Conservation (phyloP, 768 basidiomycete species). For the Leccinum longicurvipes region DNA sequence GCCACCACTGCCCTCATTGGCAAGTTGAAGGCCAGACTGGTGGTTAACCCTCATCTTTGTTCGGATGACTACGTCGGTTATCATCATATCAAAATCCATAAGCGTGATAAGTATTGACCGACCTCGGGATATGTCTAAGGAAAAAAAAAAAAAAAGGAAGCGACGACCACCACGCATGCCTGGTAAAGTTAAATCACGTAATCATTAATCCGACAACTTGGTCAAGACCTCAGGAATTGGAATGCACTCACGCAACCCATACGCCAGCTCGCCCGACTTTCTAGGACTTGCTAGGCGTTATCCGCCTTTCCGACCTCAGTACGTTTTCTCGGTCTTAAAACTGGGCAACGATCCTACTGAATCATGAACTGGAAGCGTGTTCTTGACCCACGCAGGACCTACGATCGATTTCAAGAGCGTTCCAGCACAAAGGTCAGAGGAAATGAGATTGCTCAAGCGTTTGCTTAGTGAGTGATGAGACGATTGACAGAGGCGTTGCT, state of each 20-base stretch:
- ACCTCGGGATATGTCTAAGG: not conserved
- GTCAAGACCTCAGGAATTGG: too few relatives aligned
- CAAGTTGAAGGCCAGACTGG: too few relatives aligned
- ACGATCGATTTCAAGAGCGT: constrained; percentile 76
- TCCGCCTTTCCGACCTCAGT: constrained; percentile 57
- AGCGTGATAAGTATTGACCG: not conserved
- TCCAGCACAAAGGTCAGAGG: constrained; percentile 59
- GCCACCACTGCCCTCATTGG: too few relatives aligned
- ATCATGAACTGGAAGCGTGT: constrained; percentile 18
- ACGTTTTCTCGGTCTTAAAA: constrained; percentile 15
- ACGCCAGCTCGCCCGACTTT: constrained; percentile 56
- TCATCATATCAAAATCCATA: not conserved
- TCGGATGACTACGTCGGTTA: too few relatives aligned
- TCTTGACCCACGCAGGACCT: constrained; percentile 23
- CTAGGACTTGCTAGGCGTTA: constrained; percentile 50
- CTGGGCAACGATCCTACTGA: not conserved
- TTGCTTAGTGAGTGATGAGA: constrained; percentile 39
- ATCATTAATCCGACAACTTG: not conserved
- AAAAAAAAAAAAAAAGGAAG: not conserved
- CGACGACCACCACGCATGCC: not conserved
- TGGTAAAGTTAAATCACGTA: not conserved
- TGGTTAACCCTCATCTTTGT: too few relatives aligned
- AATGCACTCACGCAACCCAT: constrained; percentile 24
- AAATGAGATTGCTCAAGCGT: not conserved
- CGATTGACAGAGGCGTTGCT: constrained; percentile 78